Evolutionary conservation across 257 asterid species (phyloP), one percentile per base, ranked within the genome.

Genomic region (Pogostemon cablin): DNA sequence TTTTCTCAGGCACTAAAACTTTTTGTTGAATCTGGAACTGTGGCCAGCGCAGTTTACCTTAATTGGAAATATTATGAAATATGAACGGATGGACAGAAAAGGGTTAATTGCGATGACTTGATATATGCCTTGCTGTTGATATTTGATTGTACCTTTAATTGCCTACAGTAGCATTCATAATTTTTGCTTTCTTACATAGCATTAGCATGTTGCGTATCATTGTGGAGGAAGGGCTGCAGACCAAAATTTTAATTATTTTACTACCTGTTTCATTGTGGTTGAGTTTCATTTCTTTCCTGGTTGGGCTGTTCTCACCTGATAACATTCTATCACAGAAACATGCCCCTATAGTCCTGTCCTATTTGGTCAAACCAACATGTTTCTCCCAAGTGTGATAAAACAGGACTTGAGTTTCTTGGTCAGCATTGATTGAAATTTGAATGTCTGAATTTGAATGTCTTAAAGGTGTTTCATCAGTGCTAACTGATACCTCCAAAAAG

Each of bases 21-120:
- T 25, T 9, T 62, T 76, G 74, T 57, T 62, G 57, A 65, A 53
- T 66, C 68, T 73, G 62, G 54, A 70, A 72, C 43, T 68, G 67
- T 34, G 9, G 48, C 9, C 54, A 50, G 48, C 39, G 43, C 38
- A 52, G 57, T 44, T 39, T 68, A 43, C 59, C 71, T 50, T 37
- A 58, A 9, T 47, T 46, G 46, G 57, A 76, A 60, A 60, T 53
- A 8, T 43, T 71, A 11, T 59, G 69, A 49, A 54, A 63, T 71
- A 11, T 64, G 69, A 49, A 54, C 67, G 62, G 57, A 72, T 50
- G 41, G 43, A 43, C 8, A 20, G 10, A 25, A 49, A 0, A 25
- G 32, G 32, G 32, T 25, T 25, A 25, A 25, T 25, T 25, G 32
- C 32, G 32, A 25, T 25, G 32, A 25, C 32, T 25, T 25, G 32